Conservation (phyloP, 2,329 filamentous ascomycete genomes). For the Podosphaera aphanis region DNA sequence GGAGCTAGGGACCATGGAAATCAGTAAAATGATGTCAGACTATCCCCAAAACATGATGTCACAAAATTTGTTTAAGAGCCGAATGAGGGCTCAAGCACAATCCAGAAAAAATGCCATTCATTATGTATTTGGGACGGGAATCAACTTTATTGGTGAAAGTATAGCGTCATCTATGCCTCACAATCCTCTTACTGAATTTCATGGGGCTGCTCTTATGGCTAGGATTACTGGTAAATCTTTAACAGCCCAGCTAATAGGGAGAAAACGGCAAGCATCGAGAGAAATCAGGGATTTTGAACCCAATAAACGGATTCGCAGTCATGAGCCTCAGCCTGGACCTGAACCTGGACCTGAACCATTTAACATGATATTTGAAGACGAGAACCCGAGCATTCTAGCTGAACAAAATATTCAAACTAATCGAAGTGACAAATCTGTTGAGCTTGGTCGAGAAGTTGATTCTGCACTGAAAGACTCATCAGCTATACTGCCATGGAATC, state of each 20-base stretch:
- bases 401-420: slow-evolving; percentile 10
- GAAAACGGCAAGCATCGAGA: slow-evolving; percentile 4
- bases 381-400: not conserved
- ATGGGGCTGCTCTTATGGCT: slow-evolving; percentile 28
- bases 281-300: slow-evolving; percentile 9
- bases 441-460: slow-evolving; percentile 46
- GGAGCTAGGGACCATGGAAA: slow-evolving; percentile 29
- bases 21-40: slow-evolving; percentile 31
- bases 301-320: slow-evolving; percentile 17
- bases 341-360: slow-evolving; percentile 16
- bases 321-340: no score
- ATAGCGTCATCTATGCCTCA: slow-evolving; percentile 18
- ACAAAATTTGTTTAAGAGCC: slow-evolving; percentile 21
- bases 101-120: slow-evolving; percentile 39
- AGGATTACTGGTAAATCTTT: slow-evolving; percentile 6
- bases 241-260: not conserved
- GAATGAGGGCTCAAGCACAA: slow-evolving; percentile 19
- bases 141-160: slow-evolving; percentile 27
- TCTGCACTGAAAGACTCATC: slow-evolving; percentile 43
- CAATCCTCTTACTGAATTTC: slow-evolving; percentile 33
- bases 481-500: slow-evolving; percentile 50
- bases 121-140: slow-evolving; percentile 33
- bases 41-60: slow-evolving; percentile 37
- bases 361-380: slow-evolving; percentile 7
- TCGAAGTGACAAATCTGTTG: slow-evolving; percentile 21